Base-by-base conservation (phyloP, 2,329 filamentous ascomycete genomes). In the Endocalyx cinctus region DNA sequence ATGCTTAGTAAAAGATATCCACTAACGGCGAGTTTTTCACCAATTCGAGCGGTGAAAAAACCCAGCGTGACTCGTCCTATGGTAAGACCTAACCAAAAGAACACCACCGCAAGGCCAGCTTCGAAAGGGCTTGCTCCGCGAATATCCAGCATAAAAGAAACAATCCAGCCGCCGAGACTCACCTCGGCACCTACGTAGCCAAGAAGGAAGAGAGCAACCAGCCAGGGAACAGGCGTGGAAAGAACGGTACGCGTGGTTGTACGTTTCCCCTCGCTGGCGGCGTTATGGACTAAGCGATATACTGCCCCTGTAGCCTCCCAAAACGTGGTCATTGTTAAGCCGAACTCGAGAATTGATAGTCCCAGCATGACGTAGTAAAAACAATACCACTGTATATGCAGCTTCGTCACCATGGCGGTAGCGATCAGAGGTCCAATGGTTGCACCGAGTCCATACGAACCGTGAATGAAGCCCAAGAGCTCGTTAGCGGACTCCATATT, bases 21-120 rank as follows among this genome's bases (percentile, higher is more conserved):
- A 5, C 69, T 58, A 33, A 83, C 72, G 25, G 79, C 73, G 12
- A 74, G 52, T 54, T 82, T 86, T 62, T 90, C 87, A 0, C 86
- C 86, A 13, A 87, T 64, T 3, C 71, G 65, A 2, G 81, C 79
- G 2, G 87, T 94, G 4, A 89, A 66, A 46, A 94, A 92, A 0
- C 85, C 85, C 12, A 94, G 60, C 1, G 80, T 55, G 3, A 92
- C 64, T 2, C 87, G 69, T 0, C 87, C 87, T 0, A 87, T 57
- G 0, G 86, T 89, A 42, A 94, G 70, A 0, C 87, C 87, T 27
- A 87, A 72, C 87, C 87, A 94, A 62, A 90, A 94, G 0, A 85
- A 81, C 0, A 85, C 90, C 0, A 79, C 81, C 0, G 77, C 79
- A 63, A 92, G 77, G 3, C 87, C 87, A 20, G 82, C 80, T 3